Conservation (phyloP, 208 protist species). For the Wallacemonas rigidus region DNA sequence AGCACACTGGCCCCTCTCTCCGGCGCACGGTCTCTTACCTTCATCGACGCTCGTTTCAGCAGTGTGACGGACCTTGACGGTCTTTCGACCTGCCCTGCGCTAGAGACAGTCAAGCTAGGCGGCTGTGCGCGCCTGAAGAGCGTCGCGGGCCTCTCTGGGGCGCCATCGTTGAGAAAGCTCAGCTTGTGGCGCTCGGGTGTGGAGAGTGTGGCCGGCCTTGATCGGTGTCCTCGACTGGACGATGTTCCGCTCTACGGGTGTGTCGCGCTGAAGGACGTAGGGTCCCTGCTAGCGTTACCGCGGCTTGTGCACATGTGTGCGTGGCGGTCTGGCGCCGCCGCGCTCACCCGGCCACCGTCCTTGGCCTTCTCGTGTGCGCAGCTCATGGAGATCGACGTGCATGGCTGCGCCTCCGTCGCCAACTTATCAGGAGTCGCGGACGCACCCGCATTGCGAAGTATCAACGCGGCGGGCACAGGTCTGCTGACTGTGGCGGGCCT, state of each 20-base stretch:
- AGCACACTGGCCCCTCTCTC: background rate
- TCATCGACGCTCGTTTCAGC: constrained; percentile 6
- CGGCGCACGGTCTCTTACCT: background rate
- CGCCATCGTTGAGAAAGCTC: constrained; percentile 3
- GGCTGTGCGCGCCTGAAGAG: background rate
- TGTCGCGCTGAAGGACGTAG: background rate
- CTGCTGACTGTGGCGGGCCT: constrained; percentile 4
- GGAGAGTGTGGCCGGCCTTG: background rate
- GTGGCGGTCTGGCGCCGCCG: constrained; percentile 3
- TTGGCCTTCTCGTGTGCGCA: background rate
- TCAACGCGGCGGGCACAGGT: constrained; percentile 3
- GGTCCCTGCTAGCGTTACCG: background rate
- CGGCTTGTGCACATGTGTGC: constrained; percentile 7
- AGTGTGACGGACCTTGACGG: background rate
- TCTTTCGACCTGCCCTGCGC: background rate
- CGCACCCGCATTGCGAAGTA: background rate
- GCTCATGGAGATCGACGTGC: constrained; percentile 16
- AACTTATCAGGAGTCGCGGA: constrained; percentile 4
- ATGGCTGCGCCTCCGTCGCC: constrained; percentile 17
- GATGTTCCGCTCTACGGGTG: constrained; percentile 11
- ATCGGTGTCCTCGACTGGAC: background rate
- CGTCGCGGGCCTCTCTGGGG: background rate
- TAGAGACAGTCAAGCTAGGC: constrained; percentile 6
- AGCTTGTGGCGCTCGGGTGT: constrained; percentile 7
- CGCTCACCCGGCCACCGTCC: background rate